phyloP scores from a whole-genome alignment of 441 rosid genomes.

The Eruca vesicaria region DNA sequence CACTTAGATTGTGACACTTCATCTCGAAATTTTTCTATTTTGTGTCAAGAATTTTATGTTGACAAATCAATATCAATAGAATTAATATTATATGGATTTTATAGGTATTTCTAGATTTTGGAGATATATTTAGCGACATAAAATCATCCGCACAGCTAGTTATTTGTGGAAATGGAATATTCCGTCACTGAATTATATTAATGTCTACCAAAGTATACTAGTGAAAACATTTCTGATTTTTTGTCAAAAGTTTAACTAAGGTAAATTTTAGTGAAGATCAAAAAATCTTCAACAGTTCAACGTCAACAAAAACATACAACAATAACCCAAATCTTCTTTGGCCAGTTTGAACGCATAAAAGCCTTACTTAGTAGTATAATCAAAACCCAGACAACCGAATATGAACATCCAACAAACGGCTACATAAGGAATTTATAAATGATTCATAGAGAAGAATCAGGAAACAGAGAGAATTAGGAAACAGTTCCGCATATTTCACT shows the following conservation, averaged over 20 bases:
- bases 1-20: neutral
- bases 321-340: neutral
- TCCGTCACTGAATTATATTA: no score
- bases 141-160: no score
- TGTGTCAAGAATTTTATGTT: neutral
- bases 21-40: neutral
- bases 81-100: no score
- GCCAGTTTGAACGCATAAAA: neutral
- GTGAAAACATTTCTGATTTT: no score
- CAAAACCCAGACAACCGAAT: neutral
- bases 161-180: no score
- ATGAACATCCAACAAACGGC: neutral
- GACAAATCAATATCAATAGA: neutral
- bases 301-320: neutral
- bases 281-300: neutral
- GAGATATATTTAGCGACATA: no score
- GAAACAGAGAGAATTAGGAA: neutral
- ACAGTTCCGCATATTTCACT: neutral
- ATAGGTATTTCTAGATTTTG: no score
- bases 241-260: no score
- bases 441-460: neutral
- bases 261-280: neutral
- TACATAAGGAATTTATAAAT: neutral
- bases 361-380: neutral
- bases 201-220: no score